Evolutionary conservation across 2,329 filamentous ascomycete genomes (phyloP).

Genomic region (Aspergillus pseudotamarii): DNA sequence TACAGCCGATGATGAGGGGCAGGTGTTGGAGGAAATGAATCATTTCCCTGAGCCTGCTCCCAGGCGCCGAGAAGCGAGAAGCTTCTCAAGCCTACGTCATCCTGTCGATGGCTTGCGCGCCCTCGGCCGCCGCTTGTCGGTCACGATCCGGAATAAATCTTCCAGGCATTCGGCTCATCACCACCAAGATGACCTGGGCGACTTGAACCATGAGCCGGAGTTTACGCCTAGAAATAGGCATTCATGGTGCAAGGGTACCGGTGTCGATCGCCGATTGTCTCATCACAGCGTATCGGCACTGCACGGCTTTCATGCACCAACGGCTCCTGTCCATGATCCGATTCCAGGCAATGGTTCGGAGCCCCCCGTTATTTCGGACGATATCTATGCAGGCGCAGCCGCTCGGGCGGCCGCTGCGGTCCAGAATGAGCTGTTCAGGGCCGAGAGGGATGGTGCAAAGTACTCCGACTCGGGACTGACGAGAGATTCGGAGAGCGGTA

Average conservation of each 20-base stretch:
- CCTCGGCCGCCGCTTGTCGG: conserved; percentile 44
- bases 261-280: conserved; percentile 40
- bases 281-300: conserved; percentile 39
- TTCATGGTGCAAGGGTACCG: conserved; percentile 31
- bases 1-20: conserved; percentile 25
- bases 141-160: conserved; percentile 43
- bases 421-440: conserved; percentile 49
- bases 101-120: conserved; percentile 46
- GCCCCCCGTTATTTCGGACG: conserved; percentile 44
- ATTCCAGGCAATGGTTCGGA: conserved; percentile 42
- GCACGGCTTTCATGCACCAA: conserved; percentile 37
- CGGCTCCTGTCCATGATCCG: conserved; percentile 30
- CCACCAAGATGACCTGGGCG: conserved; percentile 19
- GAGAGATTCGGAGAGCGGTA: conserved; percentile 53
- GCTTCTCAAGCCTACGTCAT: conserved; percentile 46
- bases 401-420: conserved; percentile 53
- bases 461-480: conserved; percentile 34
- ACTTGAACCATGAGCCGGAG: conserved; percentile 23
- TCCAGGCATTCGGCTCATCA: conserved; percentile 31
- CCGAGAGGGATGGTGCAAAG: conserved; percentile 34
- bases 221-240: conserved; percentile 23
- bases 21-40: conserved; percentile 36
- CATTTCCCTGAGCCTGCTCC: conserved; percentile 34
- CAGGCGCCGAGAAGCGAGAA: conserved; percentile 42
- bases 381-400: conserved; percentile 46